phyloP scores from a whole-genome alignment of 192 early-diverging fungal genomes.

The Rhizoclosmatium globosum region DNA sequence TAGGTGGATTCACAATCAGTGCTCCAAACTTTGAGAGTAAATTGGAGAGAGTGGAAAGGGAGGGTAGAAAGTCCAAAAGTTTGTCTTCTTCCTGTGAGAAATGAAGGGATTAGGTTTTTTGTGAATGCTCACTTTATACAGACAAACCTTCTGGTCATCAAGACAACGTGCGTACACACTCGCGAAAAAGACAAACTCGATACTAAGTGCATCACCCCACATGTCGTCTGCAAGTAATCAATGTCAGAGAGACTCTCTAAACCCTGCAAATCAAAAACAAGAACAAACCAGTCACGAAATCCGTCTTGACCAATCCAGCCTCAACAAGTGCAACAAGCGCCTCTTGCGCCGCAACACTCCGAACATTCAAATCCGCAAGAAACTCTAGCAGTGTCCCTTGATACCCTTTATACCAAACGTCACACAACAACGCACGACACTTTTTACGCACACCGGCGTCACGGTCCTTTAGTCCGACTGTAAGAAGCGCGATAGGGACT shows the following conservation, averaged over 20 bases:
- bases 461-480: conserved; percentile 29
- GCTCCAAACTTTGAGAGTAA: conserved; percentile 1
- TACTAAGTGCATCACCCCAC: conserved; percentile 5
- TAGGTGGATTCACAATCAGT: conserved; percentile 7
- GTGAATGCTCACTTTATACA: not conserved
- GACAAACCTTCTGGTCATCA: conserved; percentile 14
- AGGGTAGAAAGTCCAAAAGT: conserved; percentile 28
- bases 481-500: conserved; percentile 20
- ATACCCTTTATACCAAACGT: conserved; percentile 19
- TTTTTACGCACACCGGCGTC: conserved; percentile 33
- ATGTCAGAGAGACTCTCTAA: not conserved
- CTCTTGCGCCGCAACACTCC: conserved; percentile 18
- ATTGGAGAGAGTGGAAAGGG: conserved; percentile 16
- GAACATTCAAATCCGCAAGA: conserved; percentile 22
- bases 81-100: conserved; percentile 8
- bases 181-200: conserved; percentile 34
- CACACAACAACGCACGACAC: conserved; percentile 24
- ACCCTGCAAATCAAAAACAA: not conserved
- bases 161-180: conserved; percentile 11
- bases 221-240: conserved; percentile 12
- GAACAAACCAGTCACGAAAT: conserved; percentile 23
- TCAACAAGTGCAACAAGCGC: conserved; percentile 10
- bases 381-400: conserved; percentile 1
- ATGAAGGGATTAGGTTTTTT: not conserved
- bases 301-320: conserved; percentile 1